Conservation (phyloP, 1,139 yeast genomes). For the Yamadazyma oceani region DNA sequence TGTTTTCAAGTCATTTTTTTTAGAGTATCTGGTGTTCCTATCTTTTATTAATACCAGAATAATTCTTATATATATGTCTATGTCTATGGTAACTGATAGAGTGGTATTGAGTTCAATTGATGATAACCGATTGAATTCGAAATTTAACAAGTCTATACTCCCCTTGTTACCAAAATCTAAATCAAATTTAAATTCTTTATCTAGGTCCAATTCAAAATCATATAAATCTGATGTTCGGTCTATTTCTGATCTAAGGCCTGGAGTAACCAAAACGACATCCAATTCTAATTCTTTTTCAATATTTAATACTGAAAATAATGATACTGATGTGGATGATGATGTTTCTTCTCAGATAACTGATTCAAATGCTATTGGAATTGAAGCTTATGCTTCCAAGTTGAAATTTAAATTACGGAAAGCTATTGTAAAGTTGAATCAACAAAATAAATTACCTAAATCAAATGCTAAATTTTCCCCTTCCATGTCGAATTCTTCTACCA, state of each 20-base stretch:
- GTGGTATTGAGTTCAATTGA: slow-evolving; percentile 14
- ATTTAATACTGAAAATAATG: not conserved
- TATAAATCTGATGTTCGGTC: not conserved
- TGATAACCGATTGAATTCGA: slow-evolving; percentile 9
- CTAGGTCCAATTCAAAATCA: too few relatives aligned
- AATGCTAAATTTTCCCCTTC: slow-evolving; percentile 6
- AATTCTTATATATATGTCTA: not conserved
- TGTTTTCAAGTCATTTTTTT: slow-evolving; percentile 1
- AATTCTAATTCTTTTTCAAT: not conserved
- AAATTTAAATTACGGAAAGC: slow-evolving; percentile 77
- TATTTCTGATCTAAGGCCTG: not conserved
- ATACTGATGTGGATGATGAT: not conserved
- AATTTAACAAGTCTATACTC: not conserved
- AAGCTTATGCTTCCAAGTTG: slow-evolving; percentile 53
- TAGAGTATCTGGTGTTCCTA: not conserved
- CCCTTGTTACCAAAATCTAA: slow-evolving; percentile 2
- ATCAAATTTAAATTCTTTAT: not conserved
- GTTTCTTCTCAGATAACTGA: too few relatives aligned
- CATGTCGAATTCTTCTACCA: slow-evolving; percentile 18
- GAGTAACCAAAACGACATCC: not conserved
- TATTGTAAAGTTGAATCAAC: slow-evolving; percentile 60
- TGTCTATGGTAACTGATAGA: slow-evolving; percentile 15
- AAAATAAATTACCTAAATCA: slow-evolving; percentile 7
- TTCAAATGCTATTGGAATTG: too few relatives aligned
- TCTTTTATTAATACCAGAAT: not conserved